Conservation (phyloP, 768 basidiomycete species). For the Suillus subluteus region DNA sequence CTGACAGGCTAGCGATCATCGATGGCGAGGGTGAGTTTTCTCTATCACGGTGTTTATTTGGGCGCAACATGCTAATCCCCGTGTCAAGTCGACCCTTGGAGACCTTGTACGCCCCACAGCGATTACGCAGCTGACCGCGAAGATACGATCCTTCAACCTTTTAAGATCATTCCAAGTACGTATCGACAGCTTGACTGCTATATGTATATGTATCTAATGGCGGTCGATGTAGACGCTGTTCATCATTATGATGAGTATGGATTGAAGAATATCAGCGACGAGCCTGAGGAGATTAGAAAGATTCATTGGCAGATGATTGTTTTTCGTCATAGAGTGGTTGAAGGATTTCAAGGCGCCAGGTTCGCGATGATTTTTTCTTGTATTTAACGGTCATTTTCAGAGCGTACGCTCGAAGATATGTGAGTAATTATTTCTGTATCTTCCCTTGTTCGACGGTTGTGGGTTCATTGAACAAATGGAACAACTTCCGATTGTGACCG, state of each 20-base stretch:
- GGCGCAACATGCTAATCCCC: not conserved
- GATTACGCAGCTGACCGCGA: conserved; percentile 65
- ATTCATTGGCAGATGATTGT: conserved; percentile 81
- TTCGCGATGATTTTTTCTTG: not conserved
- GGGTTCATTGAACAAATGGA: not conserved
- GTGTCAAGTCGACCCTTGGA: conserved; percentile 82
- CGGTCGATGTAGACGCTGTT: conserved; percentile 53
- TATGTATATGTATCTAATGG: conserved; percentile 1
- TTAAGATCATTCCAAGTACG: conserved; percentile 85
- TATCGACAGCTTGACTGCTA: conserved; percentile 14
- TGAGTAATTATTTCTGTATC: not conserved
- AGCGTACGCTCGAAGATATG: not conserved
- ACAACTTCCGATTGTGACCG: not conserved
- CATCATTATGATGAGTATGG: conserved; percentile 81
- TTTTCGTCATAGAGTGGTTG: conserved; percentile 82
- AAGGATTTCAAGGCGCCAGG: conserved; percentile 39
- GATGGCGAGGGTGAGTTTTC: conserved; percentile 70
- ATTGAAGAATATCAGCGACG: conserved; percentile 55
- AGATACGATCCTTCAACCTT: conserved; percentile 77
- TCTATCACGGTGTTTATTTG: not conserved
- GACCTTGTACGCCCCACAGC: conserved; percentile 84
- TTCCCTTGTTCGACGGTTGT: not conserved
- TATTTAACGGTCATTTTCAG: not conserved
- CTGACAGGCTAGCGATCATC: conserved; percentile 84
- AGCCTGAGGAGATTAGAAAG: conserved; percentile 77